Evolutionary conservation across 805 yeast genomes (phyloP), one percentile per base, ranked within the genome.

Genomic region (Pichia rugopelliculosa): DNA sequence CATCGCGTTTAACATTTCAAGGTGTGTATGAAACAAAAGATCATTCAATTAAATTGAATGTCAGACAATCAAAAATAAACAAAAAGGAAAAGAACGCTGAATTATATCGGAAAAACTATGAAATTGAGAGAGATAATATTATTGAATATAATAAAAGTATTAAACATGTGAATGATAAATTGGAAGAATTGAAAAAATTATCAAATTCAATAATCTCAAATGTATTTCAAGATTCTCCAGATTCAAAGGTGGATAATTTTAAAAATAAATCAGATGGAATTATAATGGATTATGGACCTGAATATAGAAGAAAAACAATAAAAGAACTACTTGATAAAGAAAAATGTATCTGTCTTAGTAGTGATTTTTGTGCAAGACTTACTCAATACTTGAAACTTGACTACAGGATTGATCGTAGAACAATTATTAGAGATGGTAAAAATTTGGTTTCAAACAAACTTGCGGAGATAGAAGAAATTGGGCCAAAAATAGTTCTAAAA

Each of bases 351-450:
- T 68, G 68, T 24, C 65, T 75, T 1, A 73, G 76, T n/a, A 58
- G 55, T 15, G 64, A 59, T 10, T 64, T 81, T 33, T 58, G 68
- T 36, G 67, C 65, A 10, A 60, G 57, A 6, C 54, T 81, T 1
- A 69, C 77, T n/a, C 69, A 65, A 3, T 54, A 52, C 17, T 53
- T 75, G 52, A 73, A 72, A 0, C 68, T 75, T 13, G 61, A 61
- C 25, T 58, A 63, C 34, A 36, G 39, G 1, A 67, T 80, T 17
- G 90, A 84, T 54, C 71, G 76, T 30, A 73, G 72, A 45, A 84
- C 90, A 0, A 56, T 77, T 12, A 56, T 59, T 7, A 70, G 73
- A 6, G 83, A 77, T 52, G 65, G 76, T 0, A 52, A 55, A 1
- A 48, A 56, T 4, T 61, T 79, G 25, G 62, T 61, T 5, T 51